Evolutionary conservation across 805 yeast species (phyloP).

Genomic region (Tetrapisispora arboricola): DNA sequence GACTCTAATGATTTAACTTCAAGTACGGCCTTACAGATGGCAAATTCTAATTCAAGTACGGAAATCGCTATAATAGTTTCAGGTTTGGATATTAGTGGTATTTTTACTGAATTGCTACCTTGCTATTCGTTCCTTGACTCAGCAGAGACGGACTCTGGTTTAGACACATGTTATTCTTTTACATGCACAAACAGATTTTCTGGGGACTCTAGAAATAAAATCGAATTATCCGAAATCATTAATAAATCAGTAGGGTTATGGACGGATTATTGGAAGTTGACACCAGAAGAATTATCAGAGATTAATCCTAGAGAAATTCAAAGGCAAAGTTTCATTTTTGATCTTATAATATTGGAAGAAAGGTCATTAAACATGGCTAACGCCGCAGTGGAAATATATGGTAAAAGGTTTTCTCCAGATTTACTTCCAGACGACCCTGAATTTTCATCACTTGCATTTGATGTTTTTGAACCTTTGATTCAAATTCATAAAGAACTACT

Average conservation of each 20-base stretch:
- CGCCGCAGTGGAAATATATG: constrained; percentile 51
- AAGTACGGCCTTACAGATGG: constrained; percentile 10
- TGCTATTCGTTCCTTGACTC: constrained; percentile 26
- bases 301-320: constrained; percentile 44
- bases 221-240: constrained; percentile 28
- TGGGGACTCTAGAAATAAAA: constrained; percentile 12
- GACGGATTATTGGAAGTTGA: constrained; percentile 57
- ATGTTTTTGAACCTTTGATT: constrained; percentile 45
- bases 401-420: constrained; percentile 34
- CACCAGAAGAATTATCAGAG: constrained; percentile 43
- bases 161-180: constrained; percentile 5
- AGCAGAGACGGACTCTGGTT: constrained; percentile 3
- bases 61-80: constrained; percentile 29
- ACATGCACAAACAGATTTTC: neutral
- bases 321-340: constrained; percentile 67
- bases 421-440: constrained; percentile 41
- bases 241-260: constrained; percentile 39
- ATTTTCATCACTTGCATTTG: constrained; percentile 50
- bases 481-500: constrained; percentile 44
- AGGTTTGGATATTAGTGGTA: constrained; percentile 28
- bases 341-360: constrained; percentile 61
- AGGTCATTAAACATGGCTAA: constrained; percentile 56
- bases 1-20: constrained; percentile 14
- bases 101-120: constrained; percentile 27
- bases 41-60: constrained; percentile 12